Evolutionary conservation across 305 asterid species (phyloP).

Genomic region (Fraxinus latifolia): DNA sequence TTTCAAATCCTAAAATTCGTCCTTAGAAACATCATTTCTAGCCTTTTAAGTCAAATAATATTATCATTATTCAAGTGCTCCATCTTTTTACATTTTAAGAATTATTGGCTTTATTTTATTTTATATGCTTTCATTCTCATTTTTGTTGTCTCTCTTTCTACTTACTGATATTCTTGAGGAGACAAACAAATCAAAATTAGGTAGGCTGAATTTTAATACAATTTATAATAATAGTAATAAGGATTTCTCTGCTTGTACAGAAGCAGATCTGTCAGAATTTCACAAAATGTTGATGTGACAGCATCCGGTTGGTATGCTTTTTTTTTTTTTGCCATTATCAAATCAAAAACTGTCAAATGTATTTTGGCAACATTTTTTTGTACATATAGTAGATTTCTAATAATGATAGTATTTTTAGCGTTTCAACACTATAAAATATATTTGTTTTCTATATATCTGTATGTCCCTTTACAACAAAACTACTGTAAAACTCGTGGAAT

Average conservation of each 20-base stretch:
- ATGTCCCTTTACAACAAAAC: no score
- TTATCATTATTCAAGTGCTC: neutral
- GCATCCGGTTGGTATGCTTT: no score
- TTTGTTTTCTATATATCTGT: neutral
- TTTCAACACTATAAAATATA: neutral
- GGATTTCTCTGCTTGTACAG: no score
- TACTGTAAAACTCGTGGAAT: neutral
- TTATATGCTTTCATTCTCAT: neutral
- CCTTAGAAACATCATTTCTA: slow-evolving; percentile 19
- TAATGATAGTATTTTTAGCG: neutral
- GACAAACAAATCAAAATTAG: neutral
- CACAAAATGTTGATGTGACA: no score
- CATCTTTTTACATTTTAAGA: neutral
- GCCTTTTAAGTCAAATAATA: slow-evolving; percentile 2
- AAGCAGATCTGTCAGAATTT: no score
- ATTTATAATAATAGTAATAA: neutral
- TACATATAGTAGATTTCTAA: no score
- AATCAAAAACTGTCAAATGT: no score
- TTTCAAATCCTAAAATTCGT: slow-evolving; percentile 21
- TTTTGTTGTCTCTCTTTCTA: neutral
- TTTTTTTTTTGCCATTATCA: no score
- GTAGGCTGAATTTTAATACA: neutral
- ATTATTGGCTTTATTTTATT: neutral
- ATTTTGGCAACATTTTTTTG: no score
- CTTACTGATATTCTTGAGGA: neutral